A percentile compares a stretch with the other conserved stretches of the same genome.
Conservation (phyloP, 768 basidiomycete species). For the Leccinum obscurum region DNA sequence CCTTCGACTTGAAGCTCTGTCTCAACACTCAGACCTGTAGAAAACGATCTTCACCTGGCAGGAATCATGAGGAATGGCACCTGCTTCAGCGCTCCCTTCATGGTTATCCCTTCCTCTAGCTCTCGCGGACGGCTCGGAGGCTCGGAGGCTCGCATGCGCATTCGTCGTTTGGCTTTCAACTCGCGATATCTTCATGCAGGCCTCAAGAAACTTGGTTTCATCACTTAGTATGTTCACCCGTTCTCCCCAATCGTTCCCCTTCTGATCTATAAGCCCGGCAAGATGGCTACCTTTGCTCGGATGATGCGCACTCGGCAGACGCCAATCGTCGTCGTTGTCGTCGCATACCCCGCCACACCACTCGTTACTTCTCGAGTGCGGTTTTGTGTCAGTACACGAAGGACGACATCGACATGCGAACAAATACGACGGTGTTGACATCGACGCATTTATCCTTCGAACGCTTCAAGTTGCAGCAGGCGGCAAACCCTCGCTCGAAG, state of each 20-base stretch:
- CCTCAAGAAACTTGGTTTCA: slow-evolving; percentile 90
- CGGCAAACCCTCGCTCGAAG: slow-evolving; percentile 45
- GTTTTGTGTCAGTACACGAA: too few relatives aligned
- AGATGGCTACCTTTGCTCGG: slow-evolving; percentile 89
- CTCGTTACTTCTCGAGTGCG: too few relatives aligned
- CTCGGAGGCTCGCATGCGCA: slow-evolving; percentile 72
- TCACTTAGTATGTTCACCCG: slow-evolving; percentile 82
- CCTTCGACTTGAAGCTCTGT: slow-evolving; percentile 29
- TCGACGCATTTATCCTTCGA: slow-evolving; percentile 73
- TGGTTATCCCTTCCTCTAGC: slow-evolving; percentile 77
- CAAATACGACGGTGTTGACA: slow-evolving; percentile 38
- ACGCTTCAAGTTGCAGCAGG: slow-evolving; percentile 53
- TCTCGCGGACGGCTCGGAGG: slow-evolving; percentile 66
- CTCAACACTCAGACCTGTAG: slow-evolving; percentile 31
- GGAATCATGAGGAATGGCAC: slow-evolving; percentile 78
- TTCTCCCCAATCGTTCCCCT: slow-evolving; percentile 93
- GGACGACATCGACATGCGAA: slow-evolving; percentile 6
- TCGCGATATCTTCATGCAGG: slow-evolving; percentile 86
- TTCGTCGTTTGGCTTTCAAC: slow-evolving; percentile 93
- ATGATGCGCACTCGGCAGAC: slow-evolving; percentile 79
- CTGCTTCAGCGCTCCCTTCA: slow-evolving; percentile 59
- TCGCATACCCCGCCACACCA: too few relatives aligned
- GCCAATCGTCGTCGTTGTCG: slow-evolving; percentile 74
- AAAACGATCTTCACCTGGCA: slow-evolving; percentile 50
- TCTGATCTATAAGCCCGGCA: slow-evolving; percentile 88